Evolutionary conservation across 495 filamentous ascomycete genomes (phyloP).

Genomic region (Xylaria palmicola): DNA sequence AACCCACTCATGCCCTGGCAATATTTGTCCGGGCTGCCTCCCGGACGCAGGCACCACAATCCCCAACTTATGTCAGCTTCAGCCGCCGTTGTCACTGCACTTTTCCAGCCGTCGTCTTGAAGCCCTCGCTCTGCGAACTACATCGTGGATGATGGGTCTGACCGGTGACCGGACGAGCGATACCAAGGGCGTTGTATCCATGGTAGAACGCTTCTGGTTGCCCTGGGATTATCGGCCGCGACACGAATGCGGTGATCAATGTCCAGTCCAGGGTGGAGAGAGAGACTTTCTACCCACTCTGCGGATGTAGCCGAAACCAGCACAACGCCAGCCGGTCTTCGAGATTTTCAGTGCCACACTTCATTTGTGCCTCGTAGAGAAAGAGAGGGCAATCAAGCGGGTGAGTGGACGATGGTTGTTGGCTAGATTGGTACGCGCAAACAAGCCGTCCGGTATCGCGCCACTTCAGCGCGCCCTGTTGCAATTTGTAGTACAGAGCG

Average conservation of each 20-base stretch:
- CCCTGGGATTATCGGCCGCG: not conserved
- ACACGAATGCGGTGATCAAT: not conserved
- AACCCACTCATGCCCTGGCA: not conserved
- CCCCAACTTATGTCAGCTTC: not conserved
- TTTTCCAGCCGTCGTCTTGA: not conserved
- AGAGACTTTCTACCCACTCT: not conserved
- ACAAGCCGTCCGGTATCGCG: not conserved
- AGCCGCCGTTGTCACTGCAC: not conserved
- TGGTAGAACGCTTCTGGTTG: slow-evolving; percentile 1
- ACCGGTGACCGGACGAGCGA: slow-evolving; percentile 3
- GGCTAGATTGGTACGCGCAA: slow-evolving; percentile 1
- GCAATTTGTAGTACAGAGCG: slow-evolving; percentile 20
- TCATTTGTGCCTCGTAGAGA: not conserved
- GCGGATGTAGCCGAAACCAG: slow-evolving; percentile 1
- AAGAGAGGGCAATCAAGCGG: not conserved
- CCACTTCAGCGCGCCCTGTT: slow-evolving; percentile 10
- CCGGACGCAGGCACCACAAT: not conserved
- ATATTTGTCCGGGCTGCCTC: no score
- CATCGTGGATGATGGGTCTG: not conserved
- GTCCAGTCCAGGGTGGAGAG: not conserved
- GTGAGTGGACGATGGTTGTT: not conserved
- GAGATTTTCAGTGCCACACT: not conserved
- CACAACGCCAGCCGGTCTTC: not conserved
- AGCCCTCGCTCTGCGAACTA: not conserved
- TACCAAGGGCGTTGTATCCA: not conserved